Conservation (phyloP, 441 rosid genomes). For the California macrophylla region DNA sequence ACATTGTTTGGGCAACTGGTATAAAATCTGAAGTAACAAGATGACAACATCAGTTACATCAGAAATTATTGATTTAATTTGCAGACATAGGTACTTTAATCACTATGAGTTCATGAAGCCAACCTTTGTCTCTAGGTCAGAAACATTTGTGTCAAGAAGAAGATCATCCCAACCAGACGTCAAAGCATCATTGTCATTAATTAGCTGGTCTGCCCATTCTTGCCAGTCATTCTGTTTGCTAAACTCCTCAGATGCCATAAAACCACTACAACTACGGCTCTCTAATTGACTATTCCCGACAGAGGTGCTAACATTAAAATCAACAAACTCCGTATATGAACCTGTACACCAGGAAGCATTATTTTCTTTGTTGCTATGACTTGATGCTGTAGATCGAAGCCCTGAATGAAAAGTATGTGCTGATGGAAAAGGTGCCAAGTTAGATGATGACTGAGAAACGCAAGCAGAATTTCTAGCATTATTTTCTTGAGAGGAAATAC, state of each 20-base stretch:
- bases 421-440: constrained; percentile 20
- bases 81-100: not conserved
- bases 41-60: constrained; percentile 16
- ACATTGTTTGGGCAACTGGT: constrained; percentile 30
- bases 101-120: not conserved
- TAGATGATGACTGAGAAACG: constrained; percentile 37
- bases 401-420: constrained; percentile 28
- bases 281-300: constrained; percentile 39
- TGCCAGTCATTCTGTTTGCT: constrained; percentile 67
- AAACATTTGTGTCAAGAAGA: constrained; percentile 37
- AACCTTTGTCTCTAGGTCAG: constrained; percentile 63
- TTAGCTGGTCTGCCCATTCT: constrained; percentile 91
- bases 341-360: constrained; percentile 47
- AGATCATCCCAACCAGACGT: constrained; percentile 63
- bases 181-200: constrained; percentile 61
- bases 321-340: constrained; percentile 33
- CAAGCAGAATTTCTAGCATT: constrained; percentile 36
- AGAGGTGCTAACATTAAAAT: constrained; percentile 32
- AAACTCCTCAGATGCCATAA: constrained; percentile 48
- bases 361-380: constrained; percentile 31
- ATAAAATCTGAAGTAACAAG: constrained; percentile 37
- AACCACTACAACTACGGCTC: constrained; percentile 34
- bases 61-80: constrained; percentile 7
- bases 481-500: constrained; percentile 27
- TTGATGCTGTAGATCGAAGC: constrained; percentile 32